phyloP scores from a whole-genome alignment of 768 basidiomycete species.

The Multifurca ochricompacta region DNA sequence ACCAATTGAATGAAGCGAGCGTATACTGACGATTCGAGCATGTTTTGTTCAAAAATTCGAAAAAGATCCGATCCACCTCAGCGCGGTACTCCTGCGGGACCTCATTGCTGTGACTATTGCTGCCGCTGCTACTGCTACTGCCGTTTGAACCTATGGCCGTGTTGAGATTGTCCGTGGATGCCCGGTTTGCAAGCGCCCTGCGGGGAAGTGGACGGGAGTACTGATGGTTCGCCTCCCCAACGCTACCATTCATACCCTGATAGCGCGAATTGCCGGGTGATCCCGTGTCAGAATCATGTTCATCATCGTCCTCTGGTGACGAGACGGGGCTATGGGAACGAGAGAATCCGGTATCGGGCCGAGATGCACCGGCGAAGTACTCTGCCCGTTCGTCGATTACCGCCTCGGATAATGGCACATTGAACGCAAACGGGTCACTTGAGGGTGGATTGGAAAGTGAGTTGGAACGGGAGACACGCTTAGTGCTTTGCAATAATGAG shows the following conservation, averaged over 20 bases:
- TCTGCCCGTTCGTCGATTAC: constrained; percentile 24
- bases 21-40: constrained; percentile 80
- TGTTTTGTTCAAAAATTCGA: constrained; percentile 76
- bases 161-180: constrained; percentile 25
- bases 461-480: constrained; percentile 27
- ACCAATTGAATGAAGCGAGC: constrained; percentile 1
- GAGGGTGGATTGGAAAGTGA: constrained; percentile 26
- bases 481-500: constrained; percentile 14
- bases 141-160: constrained; percentile 18
- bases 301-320: constrained; percentile 31
- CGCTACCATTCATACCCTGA: constrained; percentile 11
- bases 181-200: constrained; percentile 16
- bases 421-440: constrained; percentile 27
- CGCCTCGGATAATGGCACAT: constrained; percentile 21
- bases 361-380: constrained; percentile 21
- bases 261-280: constrained; percentile 25
- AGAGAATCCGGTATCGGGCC: constrained; percentile 23
- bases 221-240: constrained; percentile 11
- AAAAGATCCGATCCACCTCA: constrained; percentile 86
- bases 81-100: constrained; percentile 72
- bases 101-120: constrained; percentile 42
- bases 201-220: constrained; percentile 8
- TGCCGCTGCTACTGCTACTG: constrained; percentile 19
- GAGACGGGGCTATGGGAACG: constrained; percentile 22
- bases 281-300: constrained; percentile 27